Conservation (phyloP, 2,329 filamentous ascomycete species). For the Ceratocystis diversiconidia region DNA sequence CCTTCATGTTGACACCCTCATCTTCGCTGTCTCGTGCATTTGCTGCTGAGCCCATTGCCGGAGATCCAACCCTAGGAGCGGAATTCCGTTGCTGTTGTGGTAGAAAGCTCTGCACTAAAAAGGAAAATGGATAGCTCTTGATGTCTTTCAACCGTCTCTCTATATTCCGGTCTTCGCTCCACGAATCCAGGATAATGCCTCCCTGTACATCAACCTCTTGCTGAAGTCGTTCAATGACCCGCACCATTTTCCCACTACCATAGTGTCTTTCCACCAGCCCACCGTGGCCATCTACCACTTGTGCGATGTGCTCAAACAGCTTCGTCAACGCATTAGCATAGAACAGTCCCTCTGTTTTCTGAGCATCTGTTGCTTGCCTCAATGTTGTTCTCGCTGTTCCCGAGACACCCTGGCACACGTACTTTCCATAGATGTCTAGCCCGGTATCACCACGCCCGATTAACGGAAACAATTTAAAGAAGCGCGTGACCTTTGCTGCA, state of each 20-base stretch:
- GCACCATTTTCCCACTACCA: slow-evolving; percentile 80
- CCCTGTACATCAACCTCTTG: slow-evolving; percentile 92
- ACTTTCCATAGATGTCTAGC: slow-evolving; percentile 85
- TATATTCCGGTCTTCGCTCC: slow-evolving; percentile 76
- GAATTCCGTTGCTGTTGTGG: slow-evolving; percentile 51
- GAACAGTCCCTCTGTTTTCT: slow-evolving; percentile 50
- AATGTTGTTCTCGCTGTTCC: slow-evolving; percentile 67
- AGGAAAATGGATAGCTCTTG: slow-evolving; percentile 95
- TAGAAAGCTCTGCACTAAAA: slow-evolving; percentile 87
- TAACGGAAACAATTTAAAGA: slow-evolving; percentile 95
- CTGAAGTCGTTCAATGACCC: slow-evolving; percentile 83
- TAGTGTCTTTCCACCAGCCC: slow-evolving; percentile 88
- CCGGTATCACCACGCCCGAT: slow-evolving; percentile 82
- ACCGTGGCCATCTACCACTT: slow-evolving; percentile 87
- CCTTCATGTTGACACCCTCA: slow-evolving; percentile 91
- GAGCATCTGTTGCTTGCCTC: slow-evolving; percentile 46
- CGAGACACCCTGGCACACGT: slow-evolving; percentile 91
- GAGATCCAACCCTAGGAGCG: slow-evolving; percentile 60
- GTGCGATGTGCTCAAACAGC: slow-evolving; percentile 92
- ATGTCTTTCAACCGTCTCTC: slow-evolving; percentile 83
- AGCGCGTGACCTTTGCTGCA: slow-evolving; percentile 76
- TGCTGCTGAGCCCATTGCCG: slow-evolving; percentile 41
- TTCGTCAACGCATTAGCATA: slow-evolving; percentile 83
- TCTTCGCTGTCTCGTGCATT: slow-evolving; percentile 60
- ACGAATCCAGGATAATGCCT: slow-evolving; percentile 88